These are phyloP conservation scores for Colletotrichum sp. DNA, from an alignment of 2,329 filamentous ascomycete genomes.

Conservation along the genomic window DNA sequence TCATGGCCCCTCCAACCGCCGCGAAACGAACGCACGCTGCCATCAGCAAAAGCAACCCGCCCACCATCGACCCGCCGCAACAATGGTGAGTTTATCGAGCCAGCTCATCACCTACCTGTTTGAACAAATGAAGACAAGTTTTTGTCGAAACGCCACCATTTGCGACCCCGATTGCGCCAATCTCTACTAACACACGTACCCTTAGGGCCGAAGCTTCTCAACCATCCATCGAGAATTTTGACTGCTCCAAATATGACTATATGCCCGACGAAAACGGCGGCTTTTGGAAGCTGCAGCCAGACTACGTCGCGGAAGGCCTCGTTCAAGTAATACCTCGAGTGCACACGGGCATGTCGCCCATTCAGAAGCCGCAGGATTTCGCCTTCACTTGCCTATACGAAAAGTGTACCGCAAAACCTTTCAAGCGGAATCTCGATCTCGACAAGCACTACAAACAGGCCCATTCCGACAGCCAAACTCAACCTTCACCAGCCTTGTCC, in stretches of 20 bases:
- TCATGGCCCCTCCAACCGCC: conserved; percentile 17
- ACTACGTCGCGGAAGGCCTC: conserved; percentile 9
- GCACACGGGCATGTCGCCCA: conserved; percentile 15
- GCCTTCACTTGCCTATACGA: conserved; percentile 37
- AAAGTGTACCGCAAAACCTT: conserved; percentile 49
- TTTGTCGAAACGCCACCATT: not conserved
- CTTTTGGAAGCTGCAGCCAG: conserved; percentile 22
- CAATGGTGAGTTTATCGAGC: not conserved
- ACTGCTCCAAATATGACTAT: conserved; percentile 23
- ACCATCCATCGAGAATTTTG: conserved; percentile 11
- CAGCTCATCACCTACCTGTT: not conserved
- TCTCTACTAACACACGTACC: not conserved
- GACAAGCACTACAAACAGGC: conserved; percentile 56
- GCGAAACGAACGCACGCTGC: conserved; percentile 17
- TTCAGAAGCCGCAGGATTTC: conserved; percentile 14
- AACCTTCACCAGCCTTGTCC: conserved; percentile 14
- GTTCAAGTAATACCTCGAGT: conserved; percentile 11
- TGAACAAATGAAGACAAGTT: not conserved
- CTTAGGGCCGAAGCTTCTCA: conserved; percentile 11
- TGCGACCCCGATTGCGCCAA: not conserved
- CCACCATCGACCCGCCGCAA: not conserved
- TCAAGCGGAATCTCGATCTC: conserved; percentile 59
- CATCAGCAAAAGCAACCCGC: not conserved
- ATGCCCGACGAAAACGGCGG: conserved; percentile 21
- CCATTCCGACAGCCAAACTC: conserved; percentile 38